These are phyloP conservation scores for Fragaria iinumae DNA, from an alignment of 306 rosid species.

Conservation along the genomic window DNA sequence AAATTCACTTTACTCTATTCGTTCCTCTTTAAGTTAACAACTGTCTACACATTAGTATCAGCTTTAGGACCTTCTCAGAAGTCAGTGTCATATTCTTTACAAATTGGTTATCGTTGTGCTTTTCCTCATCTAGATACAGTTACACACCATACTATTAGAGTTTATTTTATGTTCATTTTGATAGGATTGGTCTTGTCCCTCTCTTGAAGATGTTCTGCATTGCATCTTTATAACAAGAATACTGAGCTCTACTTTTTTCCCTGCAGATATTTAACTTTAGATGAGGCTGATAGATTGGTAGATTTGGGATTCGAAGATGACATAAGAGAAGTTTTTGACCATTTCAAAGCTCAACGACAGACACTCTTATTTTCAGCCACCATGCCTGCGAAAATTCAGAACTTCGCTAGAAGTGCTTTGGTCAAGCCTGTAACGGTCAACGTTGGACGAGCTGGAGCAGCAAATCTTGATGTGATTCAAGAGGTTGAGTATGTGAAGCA, in stretches of 20 bases:
- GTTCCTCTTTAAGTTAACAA: not conserved
- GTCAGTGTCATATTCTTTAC: not conserved
- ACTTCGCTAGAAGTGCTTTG: conserved; percentile 82
- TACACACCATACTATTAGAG: not conserved
- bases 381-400: conserved; percentile 87
- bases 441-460: conserved; percentile 95
- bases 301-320: conserved; percentile 95
- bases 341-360: conserved; percentile 89
- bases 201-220: not conserved
- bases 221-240: conserved; percentile 7
- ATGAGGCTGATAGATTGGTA: conserved; percentile 91
- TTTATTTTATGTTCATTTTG: not conserved
- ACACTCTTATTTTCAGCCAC: conserved; percentile 91
- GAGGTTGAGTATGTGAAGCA: conserved; percentile 95
- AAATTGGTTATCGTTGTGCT: not conserved
- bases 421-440: conserved; percentile 72
- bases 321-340: conserved; percentile 85
- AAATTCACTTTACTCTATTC: not conserved
- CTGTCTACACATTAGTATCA: not conserved
- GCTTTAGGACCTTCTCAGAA: not conserved
- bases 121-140: not conserved
- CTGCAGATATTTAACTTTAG: conserved; percentile 70
- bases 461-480: conserved; percentile 87
- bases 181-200: not conserved
- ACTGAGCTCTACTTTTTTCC: not conserved